These are phyloP conservation scores for Prunus davidiana DNA, from an alignment of 306 rosid genomes.

Conservation along the genomic window DNA sequence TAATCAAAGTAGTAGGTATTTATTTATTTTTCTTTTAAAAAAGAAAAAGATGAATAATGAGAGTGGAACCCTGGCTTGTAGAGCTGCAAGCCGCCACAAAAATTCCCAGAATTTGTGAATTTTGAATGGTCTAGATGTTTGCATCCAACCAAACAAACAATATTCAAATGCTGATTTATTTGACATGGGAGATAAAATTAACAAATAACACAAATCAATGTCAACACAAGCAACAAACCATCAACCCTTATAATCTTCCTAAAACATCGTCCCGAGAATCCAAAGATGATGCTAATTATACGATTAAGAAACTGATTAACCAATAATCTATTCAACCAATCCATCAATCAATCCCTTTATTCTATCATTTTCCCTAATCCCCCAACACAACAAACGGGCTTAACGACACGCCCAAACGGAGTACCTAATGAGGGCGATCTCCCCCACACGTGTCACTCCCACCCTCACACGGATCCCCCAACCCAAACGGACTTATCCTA, in stretches of 20 bases:
- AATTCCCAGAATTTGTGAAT: neutral
- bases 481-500: too few species aligned
- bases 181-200: neutral
- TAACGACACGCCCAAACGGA: constrained; percentile 23
- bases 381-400: constrained; percentile 22
- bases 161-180: neutral
- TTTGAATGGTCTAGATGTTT: neutral
- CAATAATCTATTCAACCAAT: neutral
- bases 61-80: too few species aligned
- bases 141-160: neutral
- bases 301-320: neutral
- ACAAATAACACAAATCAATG: neutral
- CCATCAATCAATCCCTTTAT: neutral
- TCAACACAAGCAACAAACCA: constrained; percentile 4
- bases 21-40: too few species aligned
- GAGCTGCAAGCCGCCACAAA: neutral
- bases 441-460: neutral
- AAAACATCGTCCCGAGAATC: constrained; percentile 15
- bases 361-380: neutral
- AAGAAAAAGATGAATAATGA: too few species aligned
- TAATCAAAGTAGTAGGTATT: too few species aligned
- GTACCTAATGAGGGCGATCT: neutral
- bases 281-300: constrained; percentile 1
- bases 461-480: neutral
- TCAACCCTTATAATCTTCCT: neutral